A percentile compares a stretch with the other conserved stretches of the same genome.
Conservation (phyloP, 371 early-diverging fungal species). For the Lichtheimia ramosa region DNA sequence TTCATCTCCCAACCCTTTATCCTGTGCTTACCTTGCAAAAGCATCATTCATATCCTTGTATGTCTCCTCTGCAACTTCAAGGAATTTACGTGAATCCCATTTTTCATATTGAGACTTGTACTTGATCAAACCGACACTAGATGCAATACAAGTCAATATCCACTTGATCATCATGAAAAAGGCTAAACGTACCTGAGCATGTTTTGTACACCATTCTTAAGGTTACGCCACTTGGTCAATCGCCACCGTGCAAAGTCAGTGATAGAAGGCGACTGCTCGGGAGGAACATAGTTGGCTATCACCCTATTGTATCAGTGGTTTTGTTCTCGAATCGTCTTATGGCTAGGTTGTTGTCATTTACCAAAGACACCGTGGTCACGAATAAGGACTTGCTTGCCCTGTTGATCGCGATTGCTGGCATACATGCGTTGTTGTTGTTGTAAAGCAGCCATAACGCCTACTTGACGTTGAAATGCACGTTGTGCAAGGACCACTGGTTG, state of each 20-base stretch:
- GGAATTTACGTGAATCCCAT: constrained; percentile 52
- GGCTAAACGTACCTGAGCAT: constrained; percentile 38
- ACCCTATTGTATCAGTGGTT: not conserved
- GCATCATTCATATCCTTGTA: constrained; percentile 76
- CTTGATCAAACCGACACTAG: constrained; percentile 51
- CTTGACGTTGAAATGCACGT: not conserved
- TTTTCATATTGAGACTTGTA: constrained; percentile 52
- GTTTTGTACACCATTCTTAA: constrained; percentile 50
- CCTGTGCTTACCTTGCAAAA: constrained; percentile 52
- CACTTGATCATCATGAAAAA: not conserved
- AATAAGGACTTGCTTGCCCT: constrained; percentile 34
- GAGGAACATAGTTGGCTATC: constrained; percentile 52
- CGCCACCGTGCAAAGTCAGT: constrained; percentile 49
- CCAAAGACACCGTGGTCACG: constrained; percentile 56
- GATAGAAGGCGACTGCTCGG: constrained; percentile 46
- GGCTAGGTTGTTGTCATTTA: constrained; percentile 6
- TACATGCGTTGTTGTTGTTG: constrained; percentile 16
- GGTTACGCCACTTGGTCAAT: constrained; percentile 49
- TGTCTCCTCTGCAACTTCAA: constrained; percentile 59
- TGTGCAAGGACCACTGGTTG: not conserved
- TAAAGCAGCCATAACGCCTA: not conserved
- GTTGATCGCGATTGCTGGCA: constrained; percentile 7
- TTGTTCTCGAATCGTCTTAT: not conserved
- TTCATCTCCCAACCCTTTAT: not conserved
- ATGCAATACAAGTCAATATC: not conserved